Conservation (phyloP, 805 yeast species). For the Nakazawaea laoshanensis region DNA sequence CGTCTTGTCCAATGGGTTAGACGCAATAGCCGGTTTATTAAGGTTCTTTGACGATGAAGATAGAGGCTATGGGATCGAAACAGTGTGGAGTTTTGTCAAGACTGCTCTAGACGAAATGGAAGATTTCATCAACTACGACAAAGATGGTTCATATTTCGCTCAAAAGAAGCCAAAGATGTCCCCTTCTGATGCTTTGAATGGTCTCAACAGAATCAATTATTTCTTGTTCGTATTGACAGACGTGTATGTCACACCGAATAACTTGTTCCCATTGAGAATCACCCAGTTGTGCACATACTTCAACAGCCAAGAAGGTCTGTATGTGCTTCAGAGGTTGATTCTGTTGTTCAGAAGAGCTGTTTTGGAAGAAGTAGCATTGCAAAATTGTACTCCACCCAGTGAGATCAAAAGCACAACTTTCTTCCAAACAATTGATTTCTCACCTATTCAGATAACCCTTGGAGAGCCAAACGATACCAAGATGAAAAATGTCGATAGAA, state of each 20-base stretch:
- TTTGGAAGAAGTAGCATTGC: conserved; percentile 48
- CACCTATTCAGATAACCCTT: conserved; percentile 34
- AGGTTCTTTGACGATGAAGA: conserved; percentile 49
- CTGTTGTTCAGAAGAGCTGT: conserved; percentile 40
- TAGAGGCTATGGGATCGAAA: conserved; percentile 35
- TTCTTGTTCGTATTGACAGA: conserved; percentile 45
- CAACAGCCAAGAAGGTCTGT: conserved; percentile 31
- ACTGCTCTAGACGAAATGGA: conserved; percentile 13
- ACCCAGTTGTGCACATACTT: conserved; percentile 31
- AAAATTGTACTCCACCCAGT: conserved; percentile 36
- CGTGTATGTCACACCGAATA: conserved; percentile 45
- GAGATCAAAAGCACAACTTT: conserved; percentile 37
- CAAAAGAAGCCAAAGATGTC: no score
- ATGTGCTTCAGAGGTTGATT: conserved; percentile 32
- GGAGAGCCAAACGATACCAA: conserved; percentile 29
- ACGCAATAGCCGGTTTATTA: conserved; percentile 44
- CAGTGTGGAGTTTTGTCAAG: conserved; percentile 13
- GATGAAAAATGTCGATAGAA: conserved; percentile 29
- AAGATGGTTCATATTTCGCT: conserved; percentile 28
- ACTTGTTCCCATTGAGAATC: conserved; percentile 37
- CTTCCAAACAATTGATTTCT: conserved; percentile 22
- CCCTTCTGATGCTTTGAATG: conserved; percentile 23
- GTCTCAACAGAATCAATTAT: conserved; percentile 31
- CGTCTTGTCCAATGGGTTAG: conserved; percentile 43
- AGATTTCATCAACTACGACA: conserved; percentile 20